Conservation (phyloP, 352 stramenopile species). For the Phytophthora kernoviae region DNA sequence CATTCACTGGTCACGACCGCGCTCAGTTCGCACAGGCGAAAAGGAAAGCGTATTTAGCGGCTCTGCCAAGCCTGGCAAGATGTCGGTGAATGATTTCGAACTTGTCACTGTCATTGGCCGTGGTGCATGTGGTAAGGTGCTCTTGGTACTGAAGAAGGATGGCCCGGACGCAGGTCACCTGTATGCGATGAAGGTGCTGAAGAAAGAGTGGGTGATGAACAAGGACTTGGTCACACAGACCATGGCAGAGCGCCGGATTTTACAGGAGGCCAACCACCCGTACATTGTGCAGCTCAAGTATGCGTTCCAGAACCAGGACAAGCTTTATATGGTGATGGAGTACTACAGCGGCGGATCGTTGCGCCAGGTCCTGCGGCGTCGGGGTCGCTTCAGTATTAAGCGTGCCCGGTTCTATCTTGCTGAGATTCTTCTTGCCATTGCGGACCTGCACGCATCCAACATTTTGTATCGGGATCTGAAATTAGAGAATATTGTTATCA, state of each 20-base stretch:
- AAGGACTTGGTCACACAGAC: constrained; percentile 79
- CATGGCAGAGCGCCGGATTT: constrained; percentile 77
- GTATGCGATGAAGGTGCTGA: constrained; percentile 82
- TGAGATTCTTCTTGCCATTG: constrained; percentile 72
- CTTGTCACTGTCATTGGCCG: constrained; percentile 74
- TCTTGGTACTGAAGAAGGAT: constrained; percentile 77
- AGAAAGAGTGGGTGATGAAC: constrained; percentile 86
- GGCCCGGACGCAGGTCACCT: constrained; percentile 57
- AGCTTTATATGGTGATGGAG: constrained; percentile 86
- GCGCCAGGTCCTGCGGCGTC: constrained; percentile 65
- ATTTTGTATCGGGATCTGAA: constrained; percentile 83
- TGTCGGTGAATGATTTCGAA: constrained; percentile 81
- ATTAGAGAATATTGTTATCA: constrained; percentile 80
- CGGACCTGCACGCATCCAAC: constrained; percentile 60
- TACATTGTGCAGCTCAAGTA: constrained; percentile 82
- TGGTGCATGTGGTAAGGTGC: constrained; percentile 71
- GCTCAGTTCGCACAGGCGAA: constrained; percentile 66
- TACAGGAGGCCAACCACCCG: constrained; percentile 75
- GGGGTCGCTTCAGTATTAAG: constrained; percentile 75
- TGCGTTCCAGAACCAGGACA: constrained; percentile 82
- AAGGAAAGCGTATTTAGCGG: constrained; percentile 75
- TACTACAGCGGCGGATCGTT: constrained; percentile 78
- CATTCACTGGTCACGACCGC: constrained; percentile 72
- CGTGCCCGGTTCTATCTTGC: constrained; percentile 69
- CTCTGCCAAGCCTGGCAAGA: constrained; percentile 65